Evolutionary conservation across 2,329 filamentous ascomycete species (phyloP), one percentile per base, ranked within the genome.

Genomic region (Ophiostoma australiae): DNA sequence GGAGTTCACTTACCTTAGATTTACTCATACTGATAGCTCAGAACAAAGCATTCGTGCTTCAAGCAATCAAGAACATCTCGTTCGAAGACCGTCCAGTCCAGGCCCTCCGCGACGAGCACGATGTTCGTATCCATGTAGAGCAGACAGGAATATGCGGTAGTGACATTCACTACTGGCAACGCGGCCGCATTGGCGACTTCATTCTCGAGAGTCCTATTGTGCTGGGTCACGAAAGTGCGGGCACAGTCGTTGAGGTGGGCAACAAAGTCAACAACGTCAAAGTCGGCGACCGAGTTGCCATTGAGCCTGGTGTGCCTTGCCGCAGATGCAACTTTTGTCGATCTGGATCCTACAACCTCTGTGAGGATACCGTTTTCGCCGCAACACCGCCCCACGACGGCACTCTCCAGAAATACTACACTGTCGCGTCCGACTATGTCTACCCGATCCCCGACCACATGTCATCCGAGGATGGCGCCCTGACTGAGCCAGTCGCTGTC

Each of bases 301-400:
- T 91, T 81, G 89, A 91, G 79, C 87, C 87, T 1, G 88, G 88
- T 63, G 81, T 88, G 17, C 85, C 86, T 0, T 90, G 88, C 78
- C 82, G 86, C 39, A 80, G 72, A n/a, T 81, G 80, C 71, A 67
- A 69, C 10, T 58, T 71, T 10, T 81, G 79, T 70, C 66, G 68
- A 35, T 58, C 70, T 23, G 88, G 88, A 4, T 69, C 74, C 4
- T 81, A 81, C 73, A 80, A 81, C 71, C 74, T 81, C 55, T 81
- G 80, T 73, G 68, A 72, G 8, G 70, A 74, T 20, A 76, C 80
- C 74, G 72, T 74, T 13, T 81, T 81, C 72, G 75, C 77, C n/a
- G 74, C 75, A 39, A 75, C 73, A 23, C 78, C 78, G 3, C 77
- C 78, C 67, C 75, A 73, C 70, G 78, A 78, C 74, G 78, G 78